Base-by-base conservation (phyloP, 2,329 filamentous ascomycete species). In the Periglandula ipomoeae region DNA sequence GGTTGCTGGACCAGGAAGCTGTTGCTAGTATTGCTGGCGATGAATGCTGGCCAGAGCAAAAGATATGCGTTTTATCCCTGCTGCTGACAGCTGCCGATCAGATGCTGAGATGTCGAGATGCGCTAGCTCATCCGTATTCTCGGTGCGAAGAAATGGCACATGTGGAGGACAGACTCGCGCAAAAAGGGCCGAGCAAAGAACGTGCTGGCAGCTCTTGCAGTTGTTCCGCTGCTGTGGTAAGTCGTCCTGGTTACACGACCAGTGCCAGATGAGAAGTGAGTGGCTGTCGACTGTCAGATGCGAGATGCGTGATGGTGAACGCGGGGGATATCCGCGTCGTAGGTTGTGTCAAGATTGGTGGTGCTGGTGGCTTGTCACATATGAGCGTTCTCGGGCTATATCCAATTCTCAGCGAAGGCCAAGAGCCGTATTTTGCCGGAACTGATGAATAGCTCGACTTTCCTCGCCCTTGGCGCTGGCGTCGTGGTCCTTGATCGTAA, bases 221-320 rank as follows among this genome's bases (percentile, higher is more conserved):
- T 15, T 17, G 35, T 38, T 8, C 7, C 17, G 19, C 13, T 24
- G 11, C 19, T 15, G 19, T 40, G 38, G 27, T n/a, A 24, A 45
- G 17, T 35, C 22, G 11, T n/a, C 30, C 20, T 46, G 34, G 27
- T 46, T 37, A 40, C 35, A 47, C 45, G 24, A 41, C 46, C 9
- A 26, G 30, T 43, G 38, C 30, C 30, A 37, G 22, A 19, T 41
- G 7, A 13, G 27, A 19, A 22, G 13, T 23, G 11, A 26, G 26
- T 34, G 24, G 22, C 32, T 38, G 27, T 38, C 32, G 44, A 38
- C n/a, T 47, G 45, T 40, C 37, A 23, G 20, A 41, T 34, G 45
- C 27, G 23, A 41, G 26, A 24, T 26, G n/a, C n/a, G n/a, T n/a
- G n/a, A 13, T 4, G 20, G 11, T 19, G 37, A 15, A 39, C 17